Evolutionary conservation across 2,329 filamentous ascomycete species (phyloP).

Genomic region (Trichoderma aggressivum): DNA sequence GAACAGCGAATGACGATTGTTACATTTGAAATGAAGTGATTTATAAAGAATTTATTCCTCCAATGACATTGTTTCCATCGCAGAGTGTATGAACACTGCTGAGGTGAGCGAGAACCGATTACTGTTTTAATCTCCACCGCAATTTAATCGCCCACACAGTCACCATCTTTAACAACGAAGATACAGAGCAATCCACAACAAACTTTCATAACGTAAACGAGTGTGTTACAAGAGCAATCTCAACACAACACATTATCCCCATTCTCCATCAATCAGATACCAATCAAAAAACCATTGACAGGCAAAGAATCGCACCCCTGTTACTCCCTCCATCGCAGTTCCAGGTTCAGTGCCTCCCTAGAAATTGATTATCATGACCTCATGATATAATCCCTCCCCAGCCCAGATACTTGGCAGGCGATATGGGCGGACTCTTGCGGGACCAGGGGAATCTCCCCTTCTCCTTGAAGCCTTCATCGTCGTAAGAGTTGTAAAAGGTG

Average conservation of each 20-base stretch:
- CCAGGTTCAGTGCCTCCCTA: neutral
- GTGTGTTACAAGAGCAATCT: neutral
- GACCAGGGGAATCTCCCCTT: too few species aligned
- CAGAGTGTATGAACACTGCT: too few species aligned
- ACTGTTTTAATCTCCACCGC: neutral
- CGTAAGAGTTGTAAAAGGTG: neutral
- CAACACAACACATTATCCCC: rapidly evolving
- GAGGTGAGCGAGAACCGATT: neutral
- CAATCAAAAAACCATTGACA: neutral
- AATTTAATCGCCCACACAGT: neutral
- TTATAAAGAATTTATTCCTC: neutral
- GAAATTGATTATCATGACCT: neutral
- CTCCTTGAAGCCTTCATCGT: too few species aligned
- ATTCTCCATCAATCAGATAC: rapidly evolving
- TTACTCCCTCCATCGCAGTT: neutral
- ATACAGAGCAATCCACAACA: neutral
- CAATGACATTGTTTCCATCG: neutral
- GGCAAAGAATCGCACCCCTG: neutral
- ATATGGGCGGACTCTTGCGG: too few species aligned
- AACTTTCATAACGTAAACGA: neutral
- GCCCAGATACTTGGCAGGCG: too few species aligned
- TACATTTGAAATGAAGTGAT: neutral
- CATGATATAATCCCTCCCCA: too few species aligned
- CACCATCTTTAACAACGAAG: too few species aligned
- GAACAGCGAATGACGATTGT: neutral